Evolutionary conservation across 2,329 filamentous ascomycete species (phyloP), one percentile per base, ranked within the genome.

Genomic region (Colletotrichum melonis): DNA sequence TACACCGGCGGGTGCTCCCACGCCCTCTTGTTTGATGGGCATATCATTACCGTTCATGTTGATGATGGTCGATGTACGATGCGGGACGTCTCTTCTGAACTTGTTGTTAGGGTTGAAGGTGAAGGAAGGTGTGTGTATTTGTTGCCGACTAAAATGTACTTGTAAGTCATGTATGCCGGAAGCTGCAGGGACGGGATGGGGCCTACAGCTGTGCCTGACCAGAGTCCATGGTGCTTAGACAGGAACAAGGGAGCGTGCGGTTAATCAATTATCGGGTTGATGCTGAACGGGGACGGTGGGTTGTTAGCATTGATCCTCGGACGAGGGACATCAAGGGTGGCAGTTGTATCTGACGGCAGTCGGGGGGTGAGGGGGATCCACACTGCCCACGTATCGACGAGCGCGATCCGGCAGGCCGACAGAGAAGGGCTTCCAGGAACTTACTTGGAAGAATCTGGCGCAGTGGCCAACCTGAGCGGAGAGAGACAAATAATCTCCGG

Each of bases 1-100:
- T 76, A 88, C 82, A 42, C 84, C 85, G 49, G 86, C 82, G 30
- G 86, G 81, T 69, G 83, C 80, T 67, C 83, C 80, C 79, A 88
- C 82, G 62, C 82, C 81, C 76, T 91, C 89, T 56, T 82, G 80
- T 79, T 87, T 86, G 63, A 80, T 78, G 67, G 85, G 80, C 78
- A 88, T 82, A 69, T 89, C 87, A 78, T 81, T 86, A 71, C 84
- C 84, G 79, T 86, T 87, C 87, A 91, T 89, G 73, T 83, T 84
- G 76, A 84, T 80, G 67, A 85, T 80, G 59, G 85, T 84, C 71
- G 83, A 81, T 69, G 86, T 84, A 69, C 82, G 83, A 70, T 84
- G 81, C 63, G 82, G 82, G 60, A 83, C 81, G 77, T 87, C 86
- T 80, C 84, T 84, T 76, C 81, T 82, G 77, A 84, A 86, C 75